These are phyloP conservation scores for Myrmaecium sp. DNA, from an alignment of 2,329 filamentous ascomycete species.

Conservation along the genomic window DNA sequence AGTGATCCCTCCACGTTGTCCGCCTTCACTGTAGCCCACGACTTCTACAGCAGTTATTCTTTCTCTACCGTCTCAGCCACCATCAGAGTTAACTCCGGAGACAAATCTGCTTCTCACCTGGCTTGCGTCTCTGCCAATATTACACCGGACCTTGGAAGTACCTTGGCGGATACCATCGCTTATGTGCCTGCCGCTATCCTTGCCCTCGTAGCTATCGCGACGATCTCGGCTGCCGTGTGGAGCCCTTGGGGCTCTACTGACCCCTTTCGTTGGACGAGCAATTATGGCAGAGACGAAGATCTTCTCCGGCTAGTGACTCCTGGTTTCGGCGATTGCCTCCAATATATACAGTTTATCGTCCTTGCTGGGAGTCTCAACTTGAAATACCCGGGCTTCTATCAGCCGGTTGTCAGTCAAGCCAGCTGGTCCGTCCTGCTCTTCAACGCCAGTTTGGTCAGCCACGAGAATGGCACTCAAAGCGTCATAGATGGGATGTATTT, in stretches of 20 bases:
- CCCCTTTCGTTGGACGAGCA: conserved; percentile 91
- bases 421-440: conserved; percentile 88
- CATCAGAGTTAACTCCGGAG: conserved; percentile 59
- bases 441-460: conserved; percentile 71
- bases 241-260: conserved; percentile 90
- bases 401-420: conserved; percentile 73
- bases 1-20: conserved; percentile 41
- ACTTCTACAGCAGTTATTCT: conserved; percentile 67
- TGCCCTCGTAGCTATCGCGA: conserved; percentile 64
- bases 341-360: conserved; percentile 88
- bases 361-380: conserved; percentile 76
- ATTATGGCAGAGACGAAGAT: conserved; percentile 89
- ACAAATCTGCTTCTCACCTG: conserved; percentile 43
- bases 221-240: conserved; percentile 66
- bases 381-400: conserved; percentile 85
- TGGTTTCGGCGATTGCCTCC: conserved; percentile 88
- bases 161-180: conserved; percentile 50
- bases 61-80: conserved; percentile 69
- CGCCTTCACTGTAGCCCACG: conserved; percentile 54
- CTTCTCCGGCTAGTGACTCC: conserved; percentile 82
- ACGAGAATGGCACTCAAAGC: conserved; percentile 46
- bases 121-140: conserved; percentile 70
- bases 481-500: conserved; percentile 77
- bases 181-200: conserved; percentile 68
- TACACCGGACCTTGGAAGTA: conserved; percentile 62